phyloP scores from a whole-genome alignment of 2,329 filamentous ascomycete species.

The Chaetomium globosum region DNA sequence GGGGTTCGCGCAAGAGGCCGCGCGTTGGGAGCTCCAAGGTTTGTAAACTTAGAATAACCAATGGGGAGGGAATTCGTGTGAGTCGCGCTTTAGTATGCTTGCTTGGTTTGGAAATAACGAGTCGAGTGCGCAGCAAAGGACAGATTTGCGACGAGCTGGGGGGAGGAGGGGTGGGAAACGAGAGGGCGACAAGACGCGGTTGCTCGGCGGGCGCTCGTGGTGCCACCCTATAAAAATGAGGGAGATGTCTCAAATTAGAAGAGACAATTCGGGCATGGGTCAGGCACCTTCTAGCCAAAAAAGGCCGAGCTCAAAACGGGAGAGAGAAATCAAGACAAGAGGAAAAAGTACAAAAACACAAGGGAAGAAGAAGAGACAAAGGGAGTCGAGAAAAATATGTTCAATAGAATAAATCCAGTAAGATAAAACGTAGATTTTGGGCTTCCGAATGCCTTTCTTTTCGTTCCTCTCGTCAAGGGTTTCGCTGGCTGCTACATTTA shows the following conservation, averaged over 20 bases:
- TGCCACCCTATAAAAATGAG: constrained; percentile 35
- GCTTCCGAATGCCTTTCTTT: too few relatives aligned
- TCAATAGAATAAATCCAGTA: too few relatives aligned
- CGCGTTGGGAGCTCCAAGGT: constrained; percentile 1
- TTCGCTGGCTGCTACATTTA: too few relatives aligned
- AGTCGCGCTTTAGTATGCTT: background rate
- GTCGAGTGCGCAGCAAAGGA: constrained; percentile 16
- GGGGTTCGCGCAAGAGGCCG: constrained; percentile 6
- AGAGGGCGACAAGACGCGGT: constrained; percentile 24
- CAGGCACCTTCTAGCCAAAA: background rate
- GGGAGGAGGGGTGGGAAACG: constrained; percentile 11
- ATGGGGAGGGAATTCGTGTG: constrained; percentile 6
- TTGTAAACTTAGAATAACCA: constrained; percentile 1
- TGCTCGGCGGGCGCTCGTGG: constrained; percentile 27
- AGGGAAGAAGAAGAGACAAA: too few relatives aligned
- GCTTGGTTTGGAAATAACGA: background rate
- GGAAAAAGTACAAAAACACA: too few relatives aligned
- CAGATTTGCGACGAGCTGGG: constrained; percentile 15
- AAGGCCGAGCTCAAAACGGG: too few relatives aligned
- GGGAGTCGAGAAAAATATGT: too few relatives aligned
- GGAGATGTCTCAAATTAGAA: constrained; percentile 36
- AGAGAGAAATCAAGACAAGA: too few relatives aligned
- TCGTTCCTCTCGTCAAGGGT: too few relatives aligned
- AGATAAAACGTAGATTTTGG: too few relatives aligned
- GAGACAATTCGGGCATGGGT: constrained; percentile 33